Percentiles rank a stretch among this genome's conserved stretches.
phyloP scores from a whole-genome alignment of 441 rosid species.

The Codiaeum variegatum region DNA sequence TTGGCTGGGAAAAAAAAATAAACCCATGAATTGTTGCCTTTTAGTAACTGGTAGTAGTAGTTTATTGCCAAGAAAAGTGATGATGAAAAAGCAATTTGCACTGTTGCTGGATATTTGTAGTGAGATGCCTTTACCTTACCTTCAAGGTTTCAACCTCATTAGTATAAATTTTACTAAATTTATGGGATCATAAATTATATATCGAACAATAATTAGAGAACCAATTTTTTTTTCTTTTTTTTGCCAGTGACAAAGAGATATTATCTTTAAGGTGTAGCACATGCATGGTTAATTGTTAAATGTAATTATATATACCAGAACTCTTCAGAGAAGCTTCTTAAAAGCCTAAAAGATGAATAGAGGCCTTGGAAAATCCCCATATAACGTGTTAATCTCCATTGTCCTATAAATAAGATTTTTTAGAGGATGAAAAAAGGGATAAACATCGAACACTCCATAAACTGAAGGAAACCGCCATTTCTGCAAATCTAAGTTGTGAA shows the following conservation, averaged over 20 bases:
- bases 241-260: neutral
- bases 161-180: neutral
- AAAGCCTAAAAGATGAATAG: neutral
- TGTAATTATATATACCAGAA: neutral
- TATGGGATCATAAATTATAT: too few relatives aligned
- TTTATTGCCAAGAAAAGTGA: neutral
- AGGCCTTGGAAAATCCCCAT: neutral
- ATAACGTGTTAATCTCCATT: neutral
- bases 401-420: too few relatives aligned
- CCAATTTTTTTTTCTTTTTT: too few relatives aligned
- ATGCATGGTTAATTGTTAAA: neutral
- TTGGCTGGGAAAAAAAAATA: neutral
- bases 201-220: too few relatives aligned
- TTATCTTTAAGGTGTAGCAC: neutral
- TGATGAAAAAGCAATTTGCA: neutral
- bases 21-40: neutral
- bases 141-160: neutral
- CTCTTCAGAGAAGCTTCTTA: slow-evolving; percentile 16
- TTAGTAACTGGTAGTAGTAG: neutral
- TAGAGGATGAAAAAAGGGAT: neutral
- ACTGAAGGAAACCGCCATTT: neutral
- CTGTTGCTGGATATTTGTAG: too few relatives aligned
- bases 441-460: neutral
- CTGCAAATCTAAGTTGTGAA: neutral
- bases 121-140: neutral